Percentiles rank a stretch among this genome's conserved stretches.
Conservation (phyloP, 1,284 basidiomycete species). For the Ganoderma lucidum region DNA sequence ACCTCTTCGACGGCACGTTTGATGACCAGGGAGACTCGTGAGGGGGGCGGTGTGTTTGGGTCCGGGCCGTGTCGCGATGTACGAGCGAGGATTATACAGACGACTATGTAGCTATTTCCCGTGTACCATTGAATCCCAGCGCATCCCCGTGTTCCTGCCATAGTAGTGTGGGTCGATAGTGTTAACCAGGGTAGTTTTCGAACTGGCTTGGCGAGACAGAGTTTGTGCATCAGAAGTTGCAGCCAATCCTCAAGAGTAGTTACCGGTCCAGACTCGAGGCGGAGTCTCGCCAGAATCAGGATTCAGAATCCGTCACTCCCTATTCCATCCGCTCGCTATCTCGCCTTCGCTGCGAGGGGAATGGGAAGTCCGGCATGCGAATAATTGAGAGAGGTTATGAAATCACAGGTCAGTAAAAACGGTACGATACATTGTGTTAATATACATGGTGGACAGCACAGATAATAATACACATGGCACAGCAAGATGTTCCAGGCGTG, state of each 20-base stretch:
- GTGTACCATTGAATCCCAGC: constrained; percentile 28
- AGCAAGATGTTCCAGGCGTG: not conserved
- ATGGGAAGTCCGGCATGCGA: too few relatives aligned
- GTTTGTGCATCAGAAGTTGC: too few relatives aligned
- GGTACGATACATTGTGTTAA: not conserved
- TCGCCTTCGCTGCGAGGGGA: too few relatives aligned
- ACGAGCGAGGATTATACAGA: constrained; percentile 26
- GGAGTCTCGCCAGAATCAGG: too few relatives aligned
- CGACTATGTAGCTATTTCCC: constrained; percentile 34
- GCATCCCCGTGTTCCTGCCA: constrained; percentile 2
- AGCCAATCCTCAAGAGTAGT: too few relatives aligned
- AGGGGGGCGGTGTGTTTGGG: constrained; percentile 3
- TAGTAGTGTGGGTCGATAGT: not conserved
- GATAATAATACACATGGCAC: not conserved
- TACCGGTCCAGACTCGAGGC: too few relatives aligned
- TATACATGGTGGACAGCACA: not conserved
- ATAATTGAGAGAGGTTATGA: not conserved
- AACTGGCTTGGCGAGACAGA: too few relatives aligned
- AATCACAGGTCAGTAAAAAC: not conserved
- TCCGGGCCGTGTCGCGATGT: constrained; percentile 9
- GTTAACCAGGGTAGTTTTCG: too few relatives aligned
- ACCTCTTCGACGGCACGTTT: constrained; percentile 80
- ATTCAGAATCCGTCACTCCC: too few relatives aligned
- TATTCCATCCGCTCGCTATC: too few relatives aligned
- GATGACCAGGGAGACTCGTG: constrained; percentile 51